These are phyloP conservation scores for Gastrolobium villosum DNA, from an alignment of 306 rosid species.

Conservation along the genomic window DNA sequence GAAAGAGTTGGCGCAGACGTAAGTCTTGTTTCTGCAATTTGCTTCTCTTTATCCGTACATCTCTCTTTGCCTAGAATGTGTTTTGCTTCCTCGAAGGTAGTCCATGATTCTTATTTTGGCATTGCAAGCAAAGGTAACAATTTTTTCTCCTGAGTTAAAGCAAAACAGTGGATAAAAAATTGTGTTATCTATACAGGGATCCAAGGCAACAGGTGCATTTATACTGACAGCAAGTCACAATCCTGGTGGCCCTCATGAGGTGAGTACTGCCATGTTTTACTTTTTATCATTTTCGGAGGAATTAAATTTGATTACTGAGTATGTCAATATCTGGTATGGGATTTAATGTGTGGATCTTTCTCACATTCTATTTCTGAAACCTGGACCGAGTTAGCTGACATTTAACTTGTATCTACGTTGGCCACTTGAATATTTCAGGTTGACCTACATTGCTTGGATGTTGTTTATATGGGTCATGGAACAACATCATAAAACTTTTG, in stretches of 20 bases:
- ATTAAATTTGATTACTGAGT: conserved; percentile 28
- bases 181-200: conserved; percentile 70
- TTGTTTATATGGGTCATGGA: conserved; percentile 22
- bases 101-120: conserved; percentile 20
- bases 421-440: conserved; percentile 21
- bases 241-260: conserved; percentile 99
- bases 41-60: not conserved
- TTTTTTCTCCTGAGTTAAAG: conserved; percentile 26
- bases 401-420: conserved; percentile 21
- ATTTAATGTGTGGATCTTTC: conserved; percentile 19
- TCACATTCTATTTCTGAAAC: conserved; percentile 18
- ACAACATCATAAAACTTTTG: conserved; percentile 4
- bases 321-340: conserved; percentile 22
- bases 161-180: not conserved
- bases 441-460: conserved; percentile 15
- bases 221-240: conserved; percentile 99
- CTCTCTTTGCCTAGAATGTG: conserved; percentile 7
- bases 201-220: conserved; percentile 93
- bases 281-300: conserved; percentile 34
- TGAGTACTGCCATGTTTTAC: conserved; percentile 41
- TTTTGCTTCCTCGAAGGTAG: conserved; percentile 31
- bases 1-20: conserved; percentile 94
- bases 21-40: conserved; percentile 51
- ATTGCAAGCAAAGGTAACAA: not conserved
- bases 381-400: conserved; percentile 26